Percentiles rank a stretch among this genome's conserved stretches.
Conservation (phyloP, 1,284 basidiomycete genomes). For the Melampsora americana region DNA sequence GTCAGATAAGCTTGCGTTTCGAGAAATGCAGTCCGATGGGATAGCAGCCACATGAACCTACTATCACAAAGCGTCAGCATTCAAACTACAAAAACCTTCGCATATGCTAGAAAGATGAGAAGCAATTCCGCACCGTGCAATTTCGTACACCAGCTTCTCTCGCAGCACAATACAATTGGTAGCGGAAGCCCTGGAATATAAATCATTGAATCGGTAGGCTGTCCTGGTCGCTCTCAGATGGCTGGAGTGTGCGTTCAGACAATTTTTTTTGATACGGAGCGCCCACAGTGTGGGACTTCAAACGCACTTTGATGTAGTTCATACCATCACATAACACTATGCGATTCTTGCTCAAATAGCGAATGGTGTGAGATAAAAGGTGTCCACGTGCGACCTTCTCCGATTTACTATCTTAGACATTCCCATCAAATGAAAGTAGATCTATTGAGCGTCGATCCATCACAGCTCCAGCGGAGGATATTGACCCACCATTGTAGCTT, state of each 20-base stretch:
- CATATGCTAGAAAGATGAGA: background rate
- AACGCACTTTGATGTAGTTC: conserved; percentile 40
- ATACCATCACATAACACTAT: conserved; percentile 39
- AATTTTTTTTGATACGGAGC: no score
- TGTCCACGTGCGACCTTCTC: conserved; percentile 27
- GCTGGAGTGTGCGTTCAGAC: no score
- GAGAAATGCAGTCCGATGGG: conserved; percentile 24
- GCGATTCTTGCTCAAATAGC: conserved; percentile 23
- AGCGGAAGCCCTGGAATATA: conserved; percentile 34
- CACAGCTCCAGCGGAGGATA: background rate
- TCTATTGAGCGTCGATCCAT: no score
- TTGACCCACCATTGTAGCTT: conserved; percentile 33
- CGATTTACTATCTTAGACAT: conserved; percentile 33
- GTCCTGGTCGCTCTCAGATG: background rate
- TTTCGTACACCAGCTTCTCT: conserved; percentile 29
- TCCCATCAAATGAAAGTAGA: background rate
- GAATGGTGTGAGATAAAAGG: conserved; percentile 30
- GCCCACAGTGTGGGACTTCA: no score
- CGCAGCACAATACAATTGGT: conserved; percentile 42
- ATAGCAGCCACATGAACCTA: conserved; percentile 35
- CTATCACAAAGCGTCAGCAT: background rate
- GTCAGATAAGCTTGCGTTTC: conserved; percentile 16
- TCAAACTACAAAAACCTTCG: background rate
- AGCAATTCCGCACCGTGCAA: conserved; percentile 25
- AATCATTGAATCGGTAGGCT: background rate